Evolutionary conservation across 768 basidiomycete species (phyloP).

Genomic region (Lactarius quietus): DNA sequence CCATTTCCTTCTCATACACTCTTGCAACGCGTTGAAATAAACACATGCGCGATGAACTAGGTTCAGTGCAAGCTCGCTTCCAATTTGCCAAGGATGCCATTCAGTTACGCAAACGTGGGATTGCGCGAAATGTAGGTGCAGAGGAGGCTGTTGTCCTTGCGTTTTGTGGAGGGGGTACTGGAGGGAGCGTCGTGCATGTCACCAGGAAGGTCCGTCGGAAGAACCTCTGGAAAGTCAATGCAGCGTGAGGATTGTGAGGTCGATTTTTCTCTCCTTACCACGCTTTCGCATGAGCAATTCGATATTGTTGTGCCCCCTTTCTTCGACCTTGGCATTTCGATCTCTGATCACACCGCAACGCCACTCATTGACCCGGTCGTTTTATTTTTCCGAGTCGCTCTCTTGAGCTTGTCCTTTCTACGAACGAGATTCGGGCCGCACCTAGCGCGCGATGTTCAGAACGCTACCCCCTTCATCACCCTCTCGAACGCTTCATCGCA

Average conservation of each 20-base stretch:
- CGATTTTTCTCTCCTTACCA: not conserved
- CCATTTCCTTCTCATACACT: not conserved
- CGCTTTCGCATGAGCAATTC: conserved; percentile 3
- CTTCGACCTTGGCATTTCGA: not conserved
- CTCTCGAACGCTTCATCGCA: not conserved
- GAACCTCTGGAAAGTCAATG: conserved; percentile 41
- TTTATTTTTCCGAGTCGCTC: not conserved
- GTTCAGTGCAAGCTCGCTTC: conserved; percentile 82
- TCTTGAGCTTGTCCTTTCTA: not conserved
- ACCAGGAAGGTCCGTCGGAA: conserved; percentile 70
- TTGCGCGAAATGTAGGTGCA: conserved; percentile 62
- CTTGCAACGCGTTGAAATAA: conserved; percentile 4
- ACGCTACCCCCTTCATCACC: not conserved
- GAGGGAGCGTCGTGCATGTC: conserved; percentile 76
- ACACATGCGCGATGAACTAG: conserved; percentile 36
- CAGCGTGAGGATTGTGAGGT: conserved; percentile 16
- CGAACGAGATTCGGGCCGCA: not conserved
- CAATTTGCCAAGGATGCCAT: conserved; percentile 91
- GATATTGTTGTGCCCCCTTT: conserved; percentile 1
- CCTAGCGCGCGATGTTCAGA: not conserved
- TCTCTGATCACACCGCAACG: not conserved
- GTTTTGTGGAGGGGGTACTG: conserved; percentile 69
- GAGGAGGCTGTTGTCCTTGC: conserved; percentile 93
- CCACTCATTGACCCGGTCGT: not conserved
- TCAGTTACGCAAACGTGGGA: conserved; percentile 75